Percentiles rank a stretch among this genome's conserved stretches.
phyloP scores from a whole-genome alignment of 2,329 filamentous ascomycete genomes.

The Sphaerulina vaccinii region DNA sequence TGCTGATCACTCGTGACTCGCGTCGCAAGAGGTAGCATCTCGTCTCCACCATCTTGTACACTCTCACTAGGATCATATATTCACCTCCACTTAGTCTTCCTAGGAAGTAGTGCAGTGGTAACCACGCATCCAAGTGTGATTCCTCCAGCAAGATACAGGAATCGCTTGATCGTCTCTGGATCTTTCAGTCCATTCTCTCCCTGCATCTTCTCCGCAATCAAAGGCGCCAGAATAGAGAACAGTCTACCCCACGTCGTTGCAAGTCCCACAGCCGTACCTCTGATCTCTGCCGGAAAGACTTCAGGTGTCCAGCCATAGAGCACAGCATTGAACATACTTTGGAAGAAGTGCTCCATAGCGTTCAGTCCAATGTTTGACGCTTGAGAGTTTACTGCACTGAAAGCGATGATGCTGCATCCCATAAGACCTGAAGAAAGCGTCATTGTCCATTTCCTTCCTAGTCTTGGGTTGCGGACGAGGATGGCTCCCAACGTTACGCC shows the following conservation, averaged over 20 bases:
- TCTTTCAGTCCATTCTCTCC: constrained; percentile 21
- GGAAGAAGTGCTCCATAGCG: constrained; percentile 55
- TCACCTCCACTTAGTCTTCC: constrained; percentile 40
- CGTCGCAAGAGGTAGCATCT: not conserved
- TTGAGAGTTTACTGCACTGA: constrained; percentile 46
- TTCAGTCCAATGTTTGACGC: constrained; percentile 51
- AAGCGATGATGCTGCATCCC: constrained; percentile 48
- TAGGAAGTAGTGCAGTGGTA: constrained; percentile 51
- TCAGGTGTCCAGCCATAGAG: constrained; percentile 55
- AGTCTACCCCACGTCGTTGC: constrained; percentile 60
- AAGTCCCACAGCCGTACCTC: constrained; percentile 52
- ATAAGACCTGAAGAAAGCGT: constrained; percentile 45
- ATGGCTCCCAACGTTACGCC: constrained; percentile 52
- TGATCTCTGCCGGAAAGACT: constrained; percentile 51
- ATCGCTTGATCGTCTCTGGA: constrained; percentile 45
- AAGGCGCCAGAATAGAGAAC: constrained; percentile 58
- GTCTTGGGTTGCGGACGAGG: constrained; percentile 47
- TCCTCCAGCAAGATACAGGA: constrained; percentile 58
- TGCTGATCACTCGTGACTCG: not conserved
- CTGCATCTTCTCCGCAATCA: constrained; percentile 52
- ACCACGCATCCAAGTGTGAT: constrained; percentile 55
- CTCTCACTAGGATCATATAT: not conserved
- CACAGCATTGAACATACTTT: constrained; percentile 53
- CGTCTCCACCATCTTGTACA: not conserved
- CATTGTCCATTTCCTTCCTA: constrained; percentile 50